Base-by-base conservation (phyloP, 2,329 filamentous ascomycete species). In the Colletotrichum coccodes region DNA sequence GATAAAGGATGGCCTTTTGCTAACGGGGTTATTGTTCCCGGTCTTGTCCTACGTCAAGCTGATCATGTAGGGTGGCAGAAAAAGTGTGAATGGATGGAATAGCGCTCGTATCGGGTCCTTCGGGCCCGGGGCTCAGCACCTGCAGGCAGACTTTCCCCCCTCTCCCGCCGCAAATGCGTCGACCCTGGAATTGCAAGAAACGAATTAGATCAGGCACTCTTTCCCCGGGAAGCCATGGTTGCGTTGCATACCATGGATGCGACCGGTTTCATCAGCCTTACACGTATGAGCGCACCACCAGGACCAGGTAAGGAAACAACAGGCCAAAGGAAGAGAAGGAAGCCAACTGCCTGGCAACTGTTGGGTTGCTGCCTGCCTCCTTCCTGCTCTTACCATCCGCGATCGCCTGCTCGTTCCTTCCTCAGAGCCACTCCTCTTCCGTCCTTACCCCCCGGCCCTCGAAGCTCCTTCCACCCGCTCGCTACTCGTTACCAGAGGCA, bases 191-290 rank as follows among this genome's bases (percentile, higher is more conserved):
- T 6, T 8, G 14, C 42, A 46, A n/a, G 42, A 16, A 26, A 12
- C 26, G 26, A 32, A 14, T 26, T 18, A 4, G 16, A 8, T 2
- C 44, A 8, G 34, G 12, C 16, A 14, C 38, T 40, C 7, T 18
- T 49, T 38, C n/a, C n/a, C 21, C 26, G 21, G 16, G 42, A 50
- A 26, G 63, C n/a, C 42, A 23, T 14, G 12, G 47, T 26, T 49
- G 58, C 28, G 63, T 66, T 54, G 57, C 63, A 66, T 42, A 6
- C 65, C 23, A 36, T 30, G 32, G 30, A 12, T 54, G 5, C 16
- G 38, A 54, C 36, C 42, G 53, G 40, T 60, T 56, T 60, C 53
- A 64, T 65, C 65, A 65, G 66, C 66, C 66, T 68, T 65, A 40
- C 38, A 12, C n/a, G n/a, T 7, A 21, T 53, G n/a, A 36, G 12